phyloP scores from a whole-genome alignment of 2,329 filamentous ascomycete species.

The Xylariaceae sp. region DNA sequence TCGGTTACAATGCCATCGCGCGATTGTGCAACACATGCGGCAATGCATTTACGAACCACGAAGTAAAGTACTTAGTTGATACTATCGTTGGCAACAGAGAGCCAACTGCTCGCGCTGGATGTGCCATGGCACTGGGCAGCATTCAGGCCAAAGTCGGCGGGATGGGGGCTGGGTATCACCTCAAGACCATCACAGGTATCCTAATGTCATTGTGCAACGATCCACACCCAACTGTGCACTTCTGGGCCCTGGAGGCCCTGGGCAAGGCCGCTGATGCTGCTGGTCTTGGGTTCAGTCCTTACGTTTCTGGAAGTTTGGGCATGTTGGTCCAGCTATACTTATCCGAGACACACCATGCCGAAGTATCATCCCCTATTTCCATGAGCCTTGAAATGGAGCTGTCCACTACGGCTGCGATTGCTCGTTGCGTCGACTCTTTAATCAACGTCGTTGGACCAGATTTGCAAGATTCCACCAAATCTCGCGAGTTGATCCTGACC shows the following conservation, averaged over 20 bases:
- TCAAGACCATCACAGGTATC: constrained; percentile 96
- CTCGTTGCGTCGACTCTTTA: constrained; percentile 86
- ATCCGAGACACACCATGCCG: constrained; percentile 84
- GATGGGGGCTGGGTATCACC: constrained; percentile 93
- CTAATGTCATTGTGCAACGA: constrained; percentile 97
- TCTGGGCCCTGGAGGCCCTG: constrained; percentile 89
- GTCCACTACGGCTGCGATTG: constrained; percentile 76
- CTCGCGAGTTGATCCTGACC: constrained; percentile 85
- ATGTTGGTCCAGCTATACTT: constrained; percentile 94
- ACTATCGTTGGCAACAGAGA: constrained; percentile 93
- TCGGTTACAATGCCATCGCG: constrained; percentile 82
- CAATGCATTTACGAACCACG: constrained; percentile 80
- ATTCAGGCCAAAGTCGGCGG: constrained; percentile 95
- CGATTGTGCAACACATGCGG: constrained; percentile 80
- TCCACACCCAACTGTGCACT: constrained; percentile 90
- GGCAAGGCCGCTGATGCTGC: constrained; percentile 86
- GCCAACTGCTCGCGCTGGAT: constrained; percentile 87
- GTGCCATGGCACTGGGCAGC: constrained; percentile 85
- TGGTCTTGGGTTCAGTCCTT: constrained; percentile 85
- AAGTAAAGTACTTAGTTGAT: constrained; percentile 89
- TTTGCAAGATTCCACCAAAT: constrained; percentile 85
- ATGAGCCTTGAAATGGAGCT: constrained; percentile 89
- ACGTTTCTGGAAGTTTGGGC: constrained; percentile 84
- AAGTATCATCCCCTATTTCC: constrained; percentile 72
- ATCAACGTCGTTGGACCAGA: constrained; percentile 96